Conservation (phyloP, 495 filamentous ascomycete species). For the Cryomyces minteri region DNA sequence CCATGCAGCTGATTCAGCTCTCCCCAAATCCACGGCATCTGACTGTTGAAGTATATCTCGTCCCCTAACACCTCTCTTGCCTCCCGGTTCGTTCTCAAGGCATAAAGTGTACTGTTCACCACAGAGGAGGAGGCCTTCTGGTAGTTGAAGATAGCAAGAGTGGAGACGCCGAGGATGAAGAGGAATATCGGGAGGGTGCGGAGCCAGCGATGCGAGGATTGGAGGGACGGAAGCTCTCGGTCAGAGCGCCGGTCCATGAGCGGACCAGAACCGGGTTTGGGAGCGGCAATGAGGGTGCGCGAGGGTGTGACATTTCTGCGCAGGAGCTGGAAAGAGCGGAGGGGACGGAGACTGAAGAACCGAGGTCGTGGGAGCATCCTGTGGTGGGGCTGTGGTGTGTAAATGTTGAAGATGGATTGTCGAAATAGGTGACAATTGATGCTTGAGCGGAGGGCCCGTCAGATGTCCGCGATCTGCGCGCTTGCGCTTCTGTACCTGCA, state of each 20-base stretch:
- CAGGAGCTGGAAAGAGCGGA: not conserved
- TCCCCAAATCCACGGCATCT: slow-evolving; percentile 86
- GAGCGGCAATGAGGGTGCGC: slow-evolving; percentile 17
- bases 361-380: too few species aligned
- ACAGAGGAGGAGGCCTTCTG: slow-evolving; percentile 74
- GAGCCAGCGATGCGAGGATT: slow-evolving; percentile 25
- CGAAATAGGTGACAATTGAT: too few species aligned
- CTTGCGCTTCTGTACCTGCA: too few species aligned
- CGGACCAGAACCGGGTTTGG: slow-evolving; percentile 32
- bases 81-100: slow-evolving; percentile 57
- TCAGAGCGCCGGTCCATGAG: slow-evolving; percentile 66
- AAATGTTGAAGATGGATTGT: too few species aligned
- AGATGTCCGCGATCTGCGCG: too few species aligned
- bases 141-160: slow-evolving; percentile 92
- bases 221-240: slow-evolving; percentile 46
- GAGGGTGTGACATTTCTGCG: not conserved
- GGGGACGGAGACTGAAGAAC: too few species aligned
- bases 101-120: slow-evolving; percentile 72
- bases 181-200: slow-evolving; percentile 39
- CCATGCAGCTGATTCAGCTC: slow-evolving; percentile 91
- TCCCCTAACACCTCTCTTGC: slow-evolving; percentile 69
- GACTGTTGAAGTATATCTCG: slow-evolving; percentile 76
- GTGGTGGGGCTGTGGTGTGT: too few species aligned
- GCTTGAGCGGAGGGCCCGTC: too few species aligned
- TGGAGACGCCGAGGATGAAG: slow-evolving; percentile 38